phyloP scores from a whole-genome alignment of 805 yeast species.

The Ogataea wickerhamii region DNA sequence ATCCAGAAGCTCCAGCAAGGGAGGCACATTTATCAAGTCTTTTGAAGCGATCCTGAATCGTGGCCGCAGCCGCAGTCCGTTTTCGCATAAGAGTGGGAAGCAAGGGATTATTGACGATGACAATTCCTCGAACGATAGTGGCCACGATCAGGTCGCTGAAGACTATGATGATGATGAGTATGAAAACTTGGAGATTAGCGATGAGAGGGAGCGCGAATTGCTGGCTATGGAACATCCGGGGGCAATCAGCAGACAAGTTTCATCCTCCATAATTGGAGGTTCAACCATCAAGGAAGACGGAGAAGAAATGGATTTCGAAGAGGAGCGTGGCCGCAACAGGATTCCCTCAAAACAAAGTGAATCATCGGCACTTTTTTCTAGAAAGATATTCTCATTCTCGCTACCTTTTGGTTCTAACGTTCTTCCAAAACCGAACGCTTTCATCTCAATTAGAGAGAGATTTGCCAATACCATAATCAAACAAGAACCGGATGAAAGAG shows the following conservation, averaged over 20 bases:
- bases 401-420: constrained; percentile 52
- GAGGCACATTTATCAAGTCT: background rate
- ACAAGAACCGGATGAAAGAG: constrained; percentile 22
- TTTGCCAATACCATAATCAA: constrained; percentile 5
- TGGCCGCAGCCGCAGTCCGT: constrained; percentile 1
- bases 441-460: constrained; percentile 12
- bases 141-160: constrained; percentile 15
- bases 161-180: constrained; percentile 23
- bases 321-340: constrained; percentile 2
- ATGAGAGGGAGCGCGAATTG: background rate
- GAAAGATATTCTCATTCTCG: constrained; percentile 49
- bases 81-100: constrained; percentile 1
- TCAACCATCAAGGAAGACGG: background rate
- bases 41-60: constrained; percentile 1
- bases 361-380: constrained; percentile 6
- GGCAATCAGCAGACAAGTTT: constrained; percentile 25
- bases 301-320: background rate
- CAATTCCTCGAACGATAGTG: constrained; percentile 23
- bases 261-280: constrained; percentile 46
- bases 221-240: background rate
- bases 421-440: constrained; percentile 12
- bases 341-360: constrained; percentile 1
- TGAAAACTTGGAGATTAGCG: background rate
- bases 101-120: constrained; percentile 15
- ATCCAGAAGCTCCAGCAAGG: background rate